phyloP scores from a whole-genome alignment of 352 stramenopile species.

The Phytophthora pistaciae region DNA sequence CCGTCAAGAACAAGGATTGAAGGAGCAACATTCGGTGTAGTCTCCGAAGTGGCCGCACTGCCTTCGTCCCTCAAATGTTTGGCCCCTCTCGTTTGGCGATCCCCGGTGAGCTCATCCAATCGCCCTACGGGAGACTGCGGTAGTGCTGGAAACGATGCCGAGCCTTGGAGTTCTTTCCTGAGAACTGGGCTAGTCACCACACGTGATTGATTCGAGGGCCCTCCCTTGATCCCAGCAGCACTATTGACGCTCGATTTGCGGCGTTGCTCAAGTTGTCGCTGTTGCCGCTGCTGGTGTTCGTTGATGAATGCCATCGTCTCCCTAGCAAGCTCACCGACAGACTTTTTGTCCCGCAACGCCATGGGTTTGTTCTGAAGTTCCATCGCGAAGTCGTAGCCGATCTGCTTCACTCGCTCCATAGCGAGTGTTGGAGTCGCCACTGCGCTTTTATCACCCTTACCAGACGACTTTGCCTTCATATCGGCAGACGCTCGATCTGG shows the following conservation, averaged over 20 bases:
- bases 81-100: neutral
- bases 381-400: conserved; percentile 66
- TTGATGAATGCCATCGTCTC: conserved; percentile 68
- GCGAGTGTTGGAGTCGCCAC: conserved; percentile 18
- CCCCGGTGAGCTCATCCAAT: neutral
- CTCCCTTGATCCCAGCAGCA: neutral
- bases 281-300: conserved; percentile 39
- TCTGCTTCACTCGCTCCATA: conserved; percentile 66
- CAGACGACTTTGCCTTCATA: conserved; percentile 9
- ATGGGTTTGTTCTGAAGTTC: conserved; percentile 55
- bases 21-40: neutral
- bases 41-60: neutral
- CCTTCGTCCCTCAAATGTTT: neutral
- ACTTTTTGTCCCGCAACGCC: conserved; percentile 50
- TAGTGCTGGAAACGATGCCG: conserved; percentile 27
- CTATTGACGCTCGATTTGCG: conserved; percentile 8
- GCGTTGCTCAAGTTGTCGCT: conserved; percentile 24
- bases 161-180: conserved; percentile 6
- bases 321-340: conserved; percentile 66
- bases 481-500: neutral
- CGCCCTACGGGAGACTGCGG: conserved; percentile 20
- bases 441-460: conserved; percentile 3
- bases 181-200: conserved; percentile 5
- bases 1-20: conserved; percentile 23
- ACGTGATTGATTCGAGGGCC: neutral